These are phyloP conservation scores for Parmales sp. DNA, from an alignment of 108 stramenopile genomes.

Conservation along the genomic window DNA sequence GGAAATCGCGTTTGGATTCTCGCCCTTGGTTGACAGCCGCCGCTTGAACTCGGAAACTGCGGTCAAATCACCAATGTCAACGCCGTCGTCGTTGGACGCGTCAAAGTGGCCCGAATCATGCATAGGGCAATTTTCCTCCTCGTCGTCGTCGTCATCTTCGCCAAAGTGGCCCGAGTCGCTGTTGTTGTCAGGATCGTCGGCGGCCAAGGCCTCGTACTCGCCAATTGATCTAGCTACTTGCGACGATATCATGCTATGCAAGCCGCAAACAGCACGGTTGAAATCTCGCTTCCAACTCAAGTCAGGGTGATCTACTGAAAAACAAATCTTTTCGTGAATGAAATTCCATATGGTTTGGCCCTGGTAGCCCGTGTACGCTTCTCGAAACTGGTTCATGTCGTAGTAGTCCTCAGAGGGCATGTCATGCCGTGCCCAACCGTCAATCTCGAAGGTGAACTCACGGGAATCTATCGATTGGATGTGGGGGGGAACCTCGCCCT, in stretches of 20 bases:
- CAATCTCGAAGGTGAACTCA: conserved; percentile 63
- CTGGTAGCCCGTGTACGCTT: conserved; percentile 79
- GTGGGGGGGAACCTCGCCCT: conserved; percentile 50
- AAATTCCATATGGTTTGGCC: conserved; percentile 65
- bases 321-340: conserved; percentile 65
- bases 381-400: conserved; percentile 59
- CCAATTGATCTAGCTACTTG: conserved; percentile 59
- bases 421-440: conserved; percentile 81
- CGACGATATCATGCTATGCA: conserved; percentile 68
- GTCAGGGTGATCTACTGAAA: conserved; percentile 31
- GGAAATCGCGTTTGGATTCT: conserved; percentile 70
- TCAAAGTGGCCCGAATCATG: too few relatives aligned
- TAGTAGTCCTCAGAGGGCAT: conserved; percentile 84
- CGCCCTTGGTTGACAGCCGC: conserved; percentile 55
- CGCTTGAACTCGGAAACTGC: conserved; percentile 53
- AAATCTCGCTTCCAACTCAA: conserved; percentile 81
- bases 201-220: background rate
- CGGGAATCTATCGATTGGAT: conserved; percentile 37
- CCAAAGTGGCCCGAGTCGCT: background rate
- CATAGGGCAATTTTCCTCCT: too few relatives aligned
- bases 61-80: too few relatives aligned
- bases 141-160: conserved; percentile 3
- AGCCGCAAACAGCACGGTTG: conserved; percentile 70
- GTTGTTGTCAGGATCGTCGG: background rate
- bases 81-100: too few relatives aligned